Percentiles rank a stretch among this genome's conserved stretches.
Evolutionary conservation across 371 early-diverging fungal species (phyloP).

Genomic region (Nematocida ironsii): DNA sequence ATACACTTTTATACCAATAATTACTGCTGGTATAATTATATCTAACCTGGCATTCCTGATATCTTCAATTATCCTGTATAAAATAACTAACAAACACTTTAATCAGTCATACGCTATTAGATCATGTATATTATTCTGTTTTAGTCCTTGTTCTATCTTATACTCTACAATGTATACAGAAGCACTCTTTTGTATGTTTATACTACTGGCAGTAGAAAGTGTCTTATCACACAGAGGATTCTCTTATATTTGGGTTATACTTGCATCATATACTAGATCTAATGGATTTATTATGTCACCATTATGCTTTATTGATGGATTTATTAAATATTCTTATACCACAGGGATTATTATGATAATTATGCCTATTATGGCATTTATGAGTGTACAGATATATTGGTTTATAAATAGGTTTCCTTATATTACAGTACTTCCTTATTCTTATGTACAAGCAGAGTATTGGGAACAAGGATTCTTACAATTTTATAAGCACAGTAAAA

Average conservation of each 20-base stretch:
- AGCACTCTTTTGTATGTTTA: conserved; percentile 62
- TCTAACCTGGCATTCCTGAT: conserved; percentile 56
- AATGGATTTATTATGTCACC: conserved; percentile 66
- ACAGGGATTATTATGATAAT: not conserved
- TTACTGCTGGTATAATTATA: conserved; percentile 72
- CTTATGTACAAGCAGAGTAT: conserved; percentile 65
- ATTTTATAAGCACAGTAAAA: conserved; percentile 61
- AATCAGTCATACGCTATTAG: conserved; percentile 22
- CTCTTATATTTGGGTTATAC: conserved; percentile 32
- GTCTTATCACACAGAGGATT: conserved; percentile 1
- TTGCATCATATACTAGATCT: conserved; percentile 64
- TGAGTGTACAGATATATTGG: conserved; percentile 61
- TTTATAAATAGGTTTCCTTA: conserved; percentile 29
- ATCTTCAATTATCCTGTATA: conserved; percentile 60
- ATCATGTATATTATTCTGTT: conserved; percentile 61
- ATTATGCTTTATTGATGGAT: conserved; percentile 18
- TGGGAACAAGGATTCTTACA: conserved; percentile 70
- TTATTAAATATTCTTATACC: not conserved
- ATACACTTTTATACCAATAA: conserved; percentile 60
- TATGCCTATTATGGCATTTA: conserved; percentile 47
- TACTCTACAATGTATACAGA: conserved; percentile 69
- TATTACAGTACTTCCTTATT: conserved; percentile 64
- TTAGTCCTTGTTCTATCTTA: conserved; percentile 66
- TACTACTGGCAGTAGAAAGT: conserved; percentile 51
- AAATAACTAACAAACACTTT: conserved; percentile 46